Conservation (phyloP, 306 rosid genomes). For the Lagenaria siceraria region DNA sequence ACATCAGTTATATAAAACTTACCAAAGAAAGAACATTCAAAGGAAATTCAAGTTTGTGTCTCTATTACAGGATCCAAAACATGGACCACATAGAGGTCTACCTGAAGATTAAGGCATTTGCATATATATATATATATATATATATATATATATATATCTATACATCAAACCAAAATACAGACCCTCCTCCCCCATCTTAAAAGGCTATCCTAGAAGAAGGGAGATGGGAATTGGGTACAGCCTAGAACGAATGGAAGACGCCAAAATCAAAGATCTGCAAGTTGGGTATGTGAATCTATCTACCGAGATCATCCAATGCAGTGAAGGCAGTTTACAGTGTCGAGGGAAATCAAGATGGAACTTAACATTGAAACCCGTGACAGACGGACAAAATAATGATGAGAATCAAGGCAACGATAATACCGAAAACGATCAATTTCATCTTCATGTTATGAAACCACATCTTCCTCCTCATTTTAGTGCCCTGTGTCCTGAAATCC, state of each 20-base stretch:
- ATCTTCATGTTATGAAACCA: constrained; percentile 28
- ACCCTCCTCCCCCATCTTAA: not conserved
- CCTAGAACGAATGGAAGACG: not conserved
- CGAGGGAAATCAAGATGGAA: not conserved
- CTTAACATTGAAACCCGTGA: constrained; percentile 1
- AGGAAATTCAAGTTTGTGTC: not conserved
- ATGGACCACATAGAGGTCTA: constrained; percentile 1
- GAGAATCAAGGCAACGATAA: constrained; percentile 18
- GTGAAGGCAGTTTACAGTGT: not conserved
- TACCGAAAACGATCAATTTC: constrained; percentile 13
- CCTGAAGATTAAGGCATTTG: constrained; percentile 5
- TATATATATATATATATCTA: not conserved
- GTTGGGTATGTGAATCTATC: not conserved
- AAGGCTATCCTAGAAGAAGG: not conserved
- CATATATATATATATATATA: not conserved
- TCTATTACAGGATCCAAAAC: not conserved
- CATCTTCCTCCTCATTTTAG: constrained; percentile 57
- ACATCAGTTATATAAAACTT: not conserved
- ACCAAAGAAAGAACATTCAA: not conserved
- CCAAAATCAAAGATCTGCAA: not conserved
- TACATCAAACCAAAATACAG: not conserved
- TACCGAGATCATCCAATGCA: constrained; percentile 3
- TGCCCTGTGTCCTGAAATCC: constrained; percentile 58
- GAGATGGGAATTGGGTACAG: not conserved
- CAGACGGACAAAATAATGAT: constrained; percentile 15